Percentiles rank a stretch among this genome's conserved stretches.
Conservation (phyloP, 306 rosid species). For the Betula pendula region DNA sequence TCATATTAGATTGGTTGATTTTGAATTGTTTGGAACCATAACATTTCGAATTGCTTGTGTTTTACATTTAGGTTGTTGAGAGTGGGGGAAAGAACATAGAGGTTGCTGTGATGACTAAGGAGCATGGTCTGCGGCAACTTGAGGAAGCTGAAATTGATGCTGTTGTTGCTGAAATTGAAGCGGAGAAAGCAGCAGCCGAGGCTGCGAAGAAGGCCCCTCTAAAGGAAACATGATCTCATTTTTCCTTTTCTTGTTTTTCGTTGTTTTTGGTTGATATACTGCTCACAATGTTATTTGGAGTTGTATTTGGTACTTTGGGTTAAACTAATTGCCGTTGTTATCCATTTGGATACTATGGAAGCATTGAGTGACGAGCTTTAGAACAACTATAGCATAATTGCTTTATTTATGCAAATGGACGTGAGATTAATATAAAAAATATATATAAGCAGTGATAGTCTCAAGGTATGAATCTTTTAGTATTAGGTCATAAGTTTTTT, state of each 20-base stretch:
- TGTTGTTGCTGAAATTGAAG: constrained; percentile 87
- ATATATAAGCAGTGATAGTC: neutral
- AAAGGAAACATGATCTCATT: constrained; percentile 63
- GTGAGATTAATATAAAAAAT: neutral
- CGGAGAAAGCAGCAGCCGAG: constrained; percentile 96
- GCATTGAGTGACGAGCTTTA: neutral
- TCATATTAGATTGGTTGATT: neutral
- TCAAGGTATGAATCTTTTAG: neutral
- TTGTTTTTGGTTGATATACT: neutral
- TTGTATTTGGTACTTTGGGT: constrained; percentile 1
- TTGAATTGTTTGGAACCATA: neutral
- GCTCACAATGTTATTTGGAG: neutral
- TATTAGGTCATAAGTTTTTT: neutral
- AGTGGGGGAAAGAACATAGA: constrained; percentile 99
- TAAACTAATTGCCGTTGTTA: neutral
- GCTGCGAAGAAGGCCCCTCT: constrained; percentile 95
- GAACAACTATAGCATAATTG: neutral
- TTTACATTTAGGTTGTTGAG: constrained; percentile 79
- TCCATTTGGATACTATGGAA: neutral
- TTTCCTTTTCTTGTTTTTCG: neutral
- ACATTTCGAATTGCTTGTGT: constrained; percentile 7
- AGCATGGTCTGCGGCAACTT: constrained; percentile 76
- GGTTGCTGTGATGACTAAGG: constrained; percentile 94
- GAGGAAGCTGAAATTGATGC: constrained; percentile 98
- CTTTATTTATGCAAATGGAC: neutral